Evolutionary conservation across 352 stramenopile species (phyloP).

Genomic region (Blastocystis sp.): DNA sequence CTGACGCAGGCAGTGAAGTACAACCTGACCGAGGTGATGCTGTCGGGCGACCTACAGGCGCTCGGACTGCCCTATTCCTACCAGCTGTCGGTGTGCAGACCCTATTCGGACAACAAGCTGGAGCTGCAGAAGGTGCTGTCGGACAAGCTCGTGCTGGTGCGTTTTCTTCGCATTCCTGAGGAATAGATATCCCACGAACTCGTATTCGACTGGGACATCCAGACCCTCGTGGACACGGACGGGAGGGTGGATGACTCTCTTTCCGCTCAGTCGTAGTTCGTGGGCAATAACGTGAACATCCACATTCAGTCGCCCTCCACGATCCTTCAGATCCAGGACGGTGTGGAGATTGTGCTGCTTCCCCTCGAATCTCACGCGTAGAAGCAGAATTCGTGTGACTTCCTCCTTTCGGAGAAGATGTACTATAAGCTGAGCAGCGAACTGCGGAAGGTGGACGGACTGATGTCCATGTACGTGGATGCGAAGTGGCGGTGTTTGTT

Average conservation of each 20-base stretch:
- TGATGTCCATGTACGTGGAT: slow-evolving; percentile 49
- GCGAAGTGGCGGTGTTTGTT: slow-evolving; percentile 9
- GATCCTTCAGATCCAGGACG: slow-evolving; percentile 11
- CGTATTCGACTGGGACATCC: slow-evolving; percentile 41
- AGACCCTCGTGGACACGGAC: slow-evolving; percentile 44
- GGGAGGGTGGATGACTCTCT: not conserved
- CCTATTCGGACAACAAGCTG: slow-evolving; percentile 61
- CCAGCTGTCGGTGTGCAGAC: slow-evolving; percentile 43
- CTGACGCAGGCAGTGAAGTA: slow-evolving; percentile 42
- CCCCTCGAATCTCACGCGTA: not conserved
- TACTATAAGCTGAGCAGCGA: slow-evolving; percentile 63
- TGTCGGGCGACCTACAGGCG: slow-evolving; percentile 37
- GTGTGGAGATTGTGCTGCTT: not conserved
- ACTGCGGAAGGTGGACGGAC: slow-evolving; percentile 15
- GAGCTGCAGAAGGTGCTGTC: slow-evolving; percentile 6
- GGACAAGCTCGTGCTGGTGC: not conserved
- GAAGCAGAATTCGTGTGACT: not conserved
- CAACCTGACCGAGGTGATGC: slow-evolving; percentile 53
- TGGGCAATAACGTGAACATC: slow-evolving; percentile 20
- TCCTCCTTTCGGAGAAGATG: slow-evolving; percentile 40
- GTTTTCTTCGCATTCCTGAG: not conserved
- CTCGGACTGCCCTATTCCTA: slow-evolving; percentile 49
- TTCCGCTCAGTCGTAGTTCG: not conserved
- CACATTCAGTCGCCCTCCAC: not conserved
- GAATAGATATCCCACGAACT: slow-evolving; percentile 21